phyloP scores from a whole-genome alignment of 1,284 basidiomycete genomes.

The Cryptococcus sp. region DNA sequence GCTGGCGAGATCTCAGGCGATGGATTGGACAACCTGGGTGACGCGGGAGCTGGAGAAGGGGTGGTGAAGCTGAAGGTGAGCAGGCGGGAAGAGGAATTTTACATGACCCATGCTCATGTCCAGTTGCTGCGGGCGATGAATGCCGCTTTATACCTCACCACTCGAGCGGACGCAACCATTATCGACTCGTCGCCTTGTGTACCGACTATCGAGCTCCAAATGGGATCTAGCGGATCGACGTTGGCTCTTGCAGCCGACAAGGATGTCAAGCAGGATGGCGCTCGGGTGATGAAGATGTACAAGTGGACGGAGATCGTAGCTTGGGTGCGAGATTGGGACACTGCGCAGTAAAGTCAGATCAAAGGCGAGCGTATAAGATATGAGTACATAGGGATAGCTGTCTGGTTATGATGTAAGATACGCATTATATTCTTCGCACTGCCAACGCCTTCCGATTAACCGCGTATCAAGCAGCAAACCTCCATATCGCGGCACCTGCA shows the following conservation, averaged over 20 bases:
- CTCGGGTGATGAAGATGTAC: not conserved
- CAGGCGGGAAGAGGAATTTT: not conserved
- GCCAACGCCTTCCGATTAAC: too few relatives aligned
- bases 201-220: slow-evolving; percentile 23
- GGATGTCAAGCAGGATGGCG: slow-evolving; percentile 4
- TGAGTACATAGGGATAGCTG: too few relatives aligned
- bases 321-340: slow-evolving; percentile 34
- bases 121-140: slow-evolving; percentile 32
- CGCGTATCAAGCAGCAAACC: not conserved
- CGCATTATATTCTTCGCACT: too few relatives aligned
- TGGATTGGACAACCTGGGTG: slow-evolving; percentile 8
- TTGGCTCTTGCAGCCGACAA: slow-evolving; percentile 16
- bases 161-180: slow-evolving; percentile 26
- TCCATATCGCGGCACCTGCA: not conserved
- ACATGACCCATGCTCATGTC: slow-evolving; percentile 1
- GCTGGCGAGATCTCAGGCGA: slow-evolving; percentile 14
- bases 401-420: too few relatives aligned
- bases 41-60: slow-evolving; percentile 17
- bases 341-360: too few relatives aligned
- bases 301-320: slow-evolving; percentile 28
- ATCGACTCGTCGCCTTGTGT: slow-evolving; percentile 19
- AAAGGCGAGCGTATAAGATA: too few relatives aligned
- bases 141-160: slow-evolving; percentile 32
- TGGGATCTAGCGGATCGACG: too few relatives aligned
- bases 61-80: slow-evolving; percentile 22